These are phyloP conservation scores for Alternaria panax DNA, from an alignment of 2,329 filamentous ascomycete genomes.

Conservation along the genomic window DNA sequence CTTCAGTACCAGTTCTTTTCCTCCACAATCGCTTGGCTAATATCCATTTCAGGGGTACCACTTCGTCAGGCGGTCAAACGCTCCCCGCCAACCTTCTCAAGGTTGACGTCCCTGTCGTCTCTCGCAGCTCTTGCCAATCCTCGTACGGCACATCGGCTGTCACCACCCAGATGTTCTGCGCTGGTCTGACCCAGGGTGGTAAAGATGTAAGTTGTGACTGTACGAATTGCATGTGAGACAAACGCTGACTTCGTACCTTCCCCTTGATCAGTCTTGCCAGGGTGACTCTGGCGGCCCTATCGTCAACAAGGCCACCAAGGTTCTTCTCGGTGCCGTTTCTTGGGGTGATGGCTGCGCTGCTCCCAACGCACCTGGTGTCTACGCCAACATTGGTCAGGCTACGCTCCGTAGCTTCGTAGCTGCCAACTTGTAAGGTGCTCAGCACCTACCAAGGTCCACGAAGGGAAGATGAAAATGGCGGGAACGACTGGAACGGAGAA, in stretches of 20 bases:
- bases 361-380: constrained; percentile 35
- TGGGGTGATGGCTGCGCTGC: constrained; percentile 30
- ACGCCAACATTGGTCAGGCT: constrained; percentile 23
- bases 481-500: background rate
- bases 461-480: background rate
- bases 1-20: background rate
- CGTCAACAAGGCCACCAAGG: constrained; percentile 19
- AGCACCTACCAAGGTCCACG: background rate
- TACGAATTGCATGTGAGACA: too few species aligned
- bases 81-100: constrained; percentile 30
- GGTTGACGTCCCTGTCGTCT: constrained; percentile 38
- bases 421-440: background rate
- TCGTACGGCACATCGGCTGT: constrained; percentile 26
- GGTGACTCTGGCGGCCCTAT: constrained; percentile 42
- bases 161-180: constrained; percentile 40
- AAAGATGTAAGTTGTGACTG: too few species aligned
- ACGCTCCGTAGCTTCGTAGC: background rate
- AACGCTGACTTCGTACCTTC: too few species aligned
- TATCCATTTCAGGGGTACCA: background rate
- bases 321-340: constrained; percentile 13
- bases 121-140: constrained; percentile 31
- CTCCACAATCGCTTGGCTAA: background rate
- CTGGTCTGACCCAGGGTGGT: constrained; percentile 31
- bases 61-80: background rate
- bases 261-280: too few species aligned